These are phyloP conservation scores for Pterocarpus santalinus DNA, from an alignment of 306 rosid species.

Conservation along the genomic window DNA sequence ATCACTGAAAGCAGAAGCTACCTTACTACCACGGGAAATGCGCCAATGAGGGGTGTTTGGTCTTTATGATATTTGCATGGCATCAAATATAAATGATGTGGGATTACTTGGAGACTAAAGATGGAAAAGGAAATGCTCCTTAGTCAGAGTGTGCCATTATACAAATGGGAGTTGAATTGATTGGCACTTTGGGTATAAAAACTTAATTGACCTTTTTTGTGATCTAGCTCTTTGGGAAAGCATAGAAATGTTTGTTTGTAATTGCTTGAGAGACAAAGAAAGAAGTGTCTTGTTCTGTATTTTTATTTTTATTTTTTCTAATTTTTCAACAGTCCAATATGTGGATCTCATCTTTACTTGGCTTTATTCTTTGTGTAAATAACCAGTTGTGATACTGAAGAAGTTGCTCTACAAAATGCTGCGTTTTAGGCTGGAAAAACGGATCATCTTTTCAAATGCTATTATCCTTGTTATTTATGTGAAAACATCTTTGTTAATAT, in stretches of 20 bases:
- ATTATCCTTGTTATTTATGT: not conserved
- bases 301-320: not conserved
- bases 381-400: conserved; percentile 50
- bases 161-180: conserved; percentile 45
- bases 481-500: not conserved
- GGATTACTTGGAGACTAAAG: conserved; percentile 49
- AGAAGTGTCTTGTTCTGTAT: conserved; percentile 41
- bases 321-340: conserved; percentile 40
- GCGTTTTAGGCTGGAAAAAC: conserved; percentile 26
- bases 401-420: conserved; percentile 27
- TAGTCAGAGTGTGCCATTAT: conserved; percentile 39
- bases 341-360: conserved; percentile 52
- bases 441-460: not conserved
- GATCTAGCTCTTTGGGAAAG: conserved; percentile 51
- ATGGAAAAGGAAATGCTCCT: conserved; percentile 38
- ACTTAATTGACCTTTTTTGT: conserved; percentile 37
- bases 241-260: conserved; percentile 64
- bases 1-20: conserved; percentile 80
- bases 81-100: conserved; percentile 37
- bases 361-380: conserved; percentile 70
- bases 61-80: conserved; percentile 49
- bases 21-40: conserved; percentile 59
- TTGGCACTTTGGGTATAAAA: conserved; percentile 48
- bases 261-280: conserved; percentile 57
- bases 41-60: conserved; percentile 55